These are phyloP conservation scores for Dendrocalamus sinicus DNA, from an alignment of 176 grass and related monocot species.

Conservation along the genomic window DNA sequence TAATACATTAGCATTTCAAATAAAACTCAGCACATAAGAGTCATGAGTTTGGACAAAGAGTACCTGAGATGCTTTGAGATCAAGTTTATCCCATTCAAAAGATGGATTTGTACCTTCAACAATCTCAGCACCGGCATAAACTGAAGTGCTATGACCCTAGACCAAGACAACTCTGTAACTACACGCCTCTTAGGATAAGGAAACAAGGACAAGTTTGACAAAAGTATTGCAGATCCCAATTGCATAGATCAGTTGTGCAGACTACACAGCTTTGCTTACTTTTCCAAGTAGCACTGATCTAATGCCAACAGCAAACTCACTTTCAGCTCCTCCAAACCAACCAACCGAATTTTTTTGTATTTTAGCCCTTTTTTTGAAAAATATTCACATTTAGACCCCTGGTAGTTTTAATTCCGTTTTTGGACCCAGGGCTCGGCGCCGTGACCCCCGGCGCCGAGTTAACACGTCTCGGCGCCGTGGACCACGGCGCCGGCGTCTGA, in stretches of 20 bases:
- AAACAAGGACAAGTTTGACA: slow-evolving; percentile 1
- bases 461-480: too few relatives aligned
- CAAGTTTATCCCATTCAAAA: slow-evolving; percentile 86
- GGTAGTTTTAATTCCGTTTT: too few relatives aligned
- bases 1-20: slow-evolving; percentile 25
- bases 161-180: slow-evolving; percentile 33
- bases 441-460: too few relatives aligned
- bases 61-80: slow-evolving; percentile 91
- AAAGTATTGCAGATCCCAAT: slow-evolving; percentile 12
- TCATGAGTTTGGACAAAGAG: slow-evolving; percentile 4
- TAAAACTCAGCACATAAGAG: not conserved
- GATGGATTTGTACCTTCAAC: slow-evolving; percentile 92
- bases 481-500: too few relatives aligned
- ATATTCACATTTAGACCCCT: too few relatives aligned
- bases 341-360: too few relatives aligned
- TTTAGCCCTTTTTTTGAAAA: too few relatives aligned
- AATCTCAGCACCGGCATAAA: slow-evolving; percentile 89
- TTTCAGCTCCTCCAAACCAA: slow-evolving; percentile 96
- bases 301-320: slow-evolving; percentile 96
- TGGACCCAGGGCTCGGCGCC: too few relatives aligned
- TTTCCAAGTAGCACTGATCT: slow-evolving; percentile 87
- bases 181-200: not conserved
- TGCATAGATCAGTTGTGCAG: not conserved
- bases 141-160: slow-evolving; percentile 72
- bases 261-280: slow-evolving; percentile 46